These are phyloP conservation scores for Asterella californica DNA, from an alignment of 225 moss, liverwort and hornwort genomes.

Conservation along the genomic window DNA sequence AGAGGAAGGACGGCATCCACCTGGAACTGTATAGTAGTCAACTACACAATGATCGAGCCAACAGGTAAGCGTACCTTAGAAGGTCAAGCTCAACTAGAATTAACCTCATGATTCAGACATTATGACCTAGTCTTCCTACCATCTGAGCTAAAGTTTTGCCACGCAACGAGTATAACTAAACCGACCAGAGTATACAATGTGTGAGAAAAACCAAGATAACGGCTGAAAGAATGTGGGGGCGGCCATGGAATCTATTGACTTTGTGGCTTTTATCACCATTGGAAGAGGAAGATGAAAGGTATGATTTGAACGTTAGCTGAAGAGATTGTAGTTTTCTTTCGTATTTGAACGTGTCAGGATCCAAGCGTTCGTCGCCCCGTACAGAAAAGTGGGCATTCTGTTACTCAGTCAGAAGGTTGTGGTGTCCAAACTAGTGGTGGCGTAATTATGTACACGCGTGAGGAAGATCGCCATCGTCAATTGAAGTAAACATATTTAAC, in stretches of 20 bases:
- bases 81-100: neutral
- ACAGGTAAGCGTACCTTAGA: neutral
- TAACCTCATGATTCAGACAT: neutral
- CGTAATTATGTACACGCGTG: neutral
- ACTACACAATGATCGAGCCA: neutral
- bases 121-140: neutral
- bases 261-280: neutral
- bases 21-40: neutral
- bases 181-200: neutral
- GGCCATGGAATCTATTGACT: constrained; percentile 1
- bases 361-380: neutral
- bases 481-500: neutral
- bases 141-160: neutral
- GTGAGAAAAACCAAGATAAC: neutral
- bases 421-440: neutral
- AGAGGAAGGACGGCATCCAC: neutral
- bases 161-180: neutral
- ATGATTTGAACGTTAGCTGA: neutral
- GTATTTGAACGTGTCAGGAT: neutral
- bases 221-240: neutral
- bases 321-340: neutral
- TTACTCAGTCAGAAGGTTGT: neutral
- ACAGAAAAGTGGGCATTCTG: neutral
- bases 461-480: neutral
- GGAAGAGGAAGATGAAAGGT: neutral